A percentile compares a stretch with the other conserved stretches of the same genome.
Conservation (phyloP, 2,329 filamentous ascomycete species). For the Macrophomina phaseolina region DNA sequence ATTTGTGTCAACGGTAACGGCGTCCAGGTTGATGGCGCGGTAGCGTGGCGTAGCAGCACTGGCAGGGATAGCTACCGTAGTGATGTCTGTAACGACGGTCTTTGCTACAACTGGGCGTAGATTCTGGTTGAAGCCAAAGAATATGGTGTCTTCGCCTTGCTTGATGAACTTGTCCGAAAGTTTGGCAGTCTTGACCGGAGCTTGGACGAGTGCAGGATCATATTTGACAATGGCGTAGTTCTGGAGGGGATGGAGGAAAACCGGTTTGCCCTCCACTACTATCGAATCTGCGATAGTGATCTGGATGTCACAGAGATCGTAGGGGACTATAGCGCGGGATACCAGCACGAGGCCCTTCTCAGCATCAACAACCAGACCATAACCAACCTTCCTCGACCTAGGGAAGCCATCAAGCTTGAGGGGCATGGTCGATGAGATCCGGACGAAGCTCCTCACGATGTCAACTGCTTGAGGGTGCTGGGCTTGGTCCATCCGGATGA, state of each 20-base stretch:
- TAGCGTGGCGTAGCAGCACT: conserved; percentile 92
- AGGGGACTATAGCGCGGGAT: conserved; percentile 91
- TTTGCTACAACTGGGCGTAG: conserved; percentile 91
- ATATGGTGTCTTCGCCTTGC: conserved; percentile 92
- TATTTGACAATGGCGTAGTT: conserved; percentile 98
- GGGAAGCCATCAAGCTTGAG: conserved; percentile 98
- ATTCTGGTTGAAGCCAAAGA: conserved; percentile 98
- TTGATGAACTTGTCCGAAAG: conserved; percentile 82
- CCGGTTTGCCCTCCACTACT: conserved; percentile 89
- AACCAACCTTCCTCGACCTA: conserved; percentile 90
- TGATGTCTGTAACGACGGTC: conserved; percentile 95
- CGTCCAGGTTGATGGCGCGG: conserved; percentile 88
- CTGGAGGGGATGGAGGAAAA: conserved; percentile 95
- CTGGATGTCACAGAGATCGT: conserved; percentile 94
- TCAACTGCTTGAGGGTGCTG: conserved; percentile 90
- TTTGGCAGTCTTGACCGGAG: conserved; percentile 86
- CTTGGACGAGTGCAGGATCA: conserved; percentile 89
- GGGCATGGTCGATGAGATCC: conserved; percentile 90
- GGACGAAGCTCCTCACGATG: conserved; percentile 91
- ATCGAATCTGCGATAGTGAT: conserved; percentile 97
- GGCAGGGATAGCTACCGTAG: conserved; percentile 92
- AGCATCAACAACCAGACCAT: conserved; percentile 96
- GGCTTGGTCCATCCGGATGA: conserved; percentile 89
- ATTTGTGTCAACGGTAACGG: conserved; percentile 89
- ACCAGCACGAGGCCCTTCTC: conserved; percentile 94